phyloP scores from a whole-genome alignment of 768 basidiomycete genomes.

The Gloeophyllum trabeum region DNA sequence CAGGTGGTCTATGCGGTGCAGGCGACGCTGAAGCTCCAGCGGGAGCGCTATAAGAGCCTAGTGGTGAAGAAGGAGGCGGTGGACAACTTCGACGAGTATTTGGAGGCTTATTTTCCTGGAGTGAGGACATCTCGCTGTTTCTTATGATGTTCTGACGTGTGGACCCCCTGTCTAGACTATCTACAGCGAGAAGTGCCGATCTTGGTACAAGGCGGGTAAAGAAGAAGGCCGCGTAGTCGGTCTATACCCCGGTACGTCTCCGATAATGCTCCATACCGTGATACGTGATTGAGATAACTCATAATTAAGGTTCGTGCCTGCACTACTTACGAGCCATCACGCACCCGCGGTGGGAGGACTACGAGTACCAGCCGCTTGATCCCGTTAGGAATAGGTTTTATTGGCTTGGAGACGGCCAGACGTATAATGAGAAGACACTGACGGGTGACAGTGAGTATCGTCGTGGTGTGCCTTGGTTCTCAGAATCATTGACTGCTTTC shows the following conservation, averaged over 20 bases:
- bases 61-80: conserved; percentile 49
- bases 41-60: conserved; percentile 51
- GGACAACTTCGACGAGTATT: conserved; percentile 47
- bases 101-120: conserved; percentile 42
- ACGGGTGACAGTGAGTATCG: conserved; percentile 25
- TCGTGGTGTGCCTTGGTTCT: too few relatives aligned
- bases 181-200: conserved; percentile 43
- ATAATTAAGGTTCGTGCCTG: conserved; percentile 36
- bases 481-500: too few relatives aligned
- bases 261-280: neutral
- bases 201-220: conserved; percentile 56
- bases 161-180: conserved; percentile 31
- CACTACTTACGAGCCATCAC: conserved; percentile 37
- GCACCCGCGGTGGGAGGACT: conserved; percentile 59
- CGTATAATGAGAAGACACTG: conserved; percentile 34
- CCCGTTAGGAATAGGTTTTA: conserved; percentile 34
- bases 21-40: conserved; percentile 47
- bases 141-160: neutral
- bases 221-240: conserved; percentile 45
- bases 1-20: conserved; percentile 46
- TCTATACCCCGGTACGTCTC: conserved; percentile 43
- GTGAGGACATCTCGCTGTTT: conserved; percentile 15
- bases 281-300: neutral
- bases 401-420: conserved; percentile 55
- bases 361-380: conserved; percentile 35